Conservation (phyloP, 768 basidiomycete genomes). For the Amanita molliuscula region DNA sequence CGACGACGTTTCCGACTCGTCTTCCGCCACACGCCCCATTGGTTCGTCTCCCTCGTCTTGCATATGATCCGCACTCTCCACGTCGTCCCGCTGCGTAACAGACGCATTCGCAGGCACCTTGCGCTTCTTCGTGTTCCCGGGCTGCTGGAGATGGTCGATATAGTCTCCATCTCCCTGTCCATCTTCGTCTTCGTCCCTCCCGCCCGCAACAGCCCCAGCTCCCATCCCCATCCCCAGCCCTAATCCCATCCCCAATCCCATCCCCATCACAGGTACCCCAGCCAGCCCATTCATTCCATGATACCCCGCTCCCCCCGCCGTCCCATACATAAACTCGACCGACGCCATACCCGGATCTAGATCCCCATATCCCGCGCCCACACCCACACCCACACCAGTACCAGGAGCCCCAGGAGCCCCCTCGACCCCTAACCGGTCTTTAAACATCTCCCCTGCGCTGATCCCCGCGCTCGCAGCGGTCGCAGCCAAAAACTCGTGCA, state of each 20-base stretch:
- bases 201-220: conserved; percentile 10
- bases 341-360: conserved; percentile 5
- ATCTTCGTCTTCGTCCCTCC: conserved; percentile 36
- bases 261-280: conserved; percentile 2
- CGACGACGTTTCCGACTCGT: conserved; percentile 10
- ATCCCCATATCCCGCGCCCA: neutral
- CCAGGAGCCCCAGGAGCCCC: neutral
- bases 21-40: conserved; percentile 14
- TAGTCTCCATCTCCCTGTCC: conserved; percentile 48
- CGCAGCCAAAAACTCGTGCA: conserved; percentile 31
- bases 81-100: conserved; percentile 35
- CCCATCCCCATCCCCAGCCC: conserved; percentile 8
- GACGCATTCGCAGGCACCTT: conserved; percentile 70
- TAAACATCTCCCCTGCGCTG: conserved; percentile 9
- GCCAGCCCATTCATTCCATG: conserved; percentile 3
- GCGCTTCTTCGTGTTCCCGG: conserved; percentile 80
- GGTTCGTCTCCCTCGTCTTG: conserved; percentile 20
- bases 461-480: conserved; percentile 9
- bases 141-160: conserved; percentile 61
- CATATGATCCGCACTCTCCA: conserved; percentile 20
- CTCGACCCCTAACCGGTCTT: conserved; percentile 6
- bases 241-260: conserved; percentile 12
- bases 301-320: conserved; percentile 12
- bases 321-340: conserved; percentile 13
- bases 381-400: neutral